Percentiles rank a stretch among this genome's conserved stretches.
phyloP scores from a whole-genome alignment of 768 basidiomycete genomes.

The Pulveroboletus sp. region DNA sequence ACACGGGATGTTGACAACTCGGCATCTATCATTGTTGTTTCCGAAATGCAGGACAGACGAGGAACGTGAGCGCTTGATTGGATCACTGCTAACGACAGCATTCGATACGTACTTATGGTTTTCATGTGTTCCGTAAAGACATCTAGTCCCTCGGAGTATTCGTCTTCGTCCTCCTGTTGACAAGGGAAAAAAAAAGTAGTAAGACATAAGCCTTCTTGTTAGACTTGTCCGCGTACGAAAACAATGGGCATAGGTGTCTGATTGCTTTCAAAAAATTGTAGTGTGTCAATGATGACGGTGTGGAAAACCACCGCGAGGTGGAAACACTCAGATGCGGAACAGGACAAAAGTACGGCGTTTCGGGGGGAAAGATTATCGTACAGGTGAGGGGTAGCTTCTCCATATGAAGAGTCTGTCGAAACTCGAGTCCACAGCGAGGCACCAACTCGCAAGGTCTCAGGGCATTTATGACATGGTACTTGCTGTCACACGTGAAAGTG shows the following conservation, averaged over 20 bases:
- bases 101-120: conserved; percentile 17
- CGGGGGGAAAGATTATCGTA: too few relatives aligned
- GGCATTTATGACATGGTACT: conserved; percentile 17
- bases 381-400: too few relatives aligned
- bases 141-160: conserved; percentile 16
- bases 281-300: conserved; percentile 9
- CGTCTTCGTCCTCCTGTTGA: conserved; percentile 24
- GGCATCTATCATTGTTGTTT: conserved; percentile 8
- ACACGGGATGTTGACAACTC: conserved; percentile 10
- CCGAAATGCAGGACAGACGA: neutral
- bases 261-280: conserved; percentile 3
- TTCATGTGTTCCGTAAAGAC: conserved; percentile 6
- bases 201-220: neutral
- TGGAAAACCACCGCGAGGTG: too few relatives aligned
- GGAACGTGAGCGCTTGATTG: neutral
- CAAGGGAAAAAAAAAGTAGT: neutral
- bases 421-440: conserved; percentile 13
- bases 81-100: neutral
- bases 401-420: conserved; percentile 1
- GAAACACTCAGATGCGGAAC: too few relatives aligned
- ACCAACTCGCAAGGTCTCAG: conserved; percentile 26
- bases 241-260: conserved; percentile 9
- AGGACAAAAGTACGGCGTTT: too few relatives aligned
- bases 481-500: conserved; percentile 24
- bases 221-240: conserved; percentile 18